Base-by-base conservation (phyloP, 345 rosid genomes). In the Linum usitatissimum region DNA sequence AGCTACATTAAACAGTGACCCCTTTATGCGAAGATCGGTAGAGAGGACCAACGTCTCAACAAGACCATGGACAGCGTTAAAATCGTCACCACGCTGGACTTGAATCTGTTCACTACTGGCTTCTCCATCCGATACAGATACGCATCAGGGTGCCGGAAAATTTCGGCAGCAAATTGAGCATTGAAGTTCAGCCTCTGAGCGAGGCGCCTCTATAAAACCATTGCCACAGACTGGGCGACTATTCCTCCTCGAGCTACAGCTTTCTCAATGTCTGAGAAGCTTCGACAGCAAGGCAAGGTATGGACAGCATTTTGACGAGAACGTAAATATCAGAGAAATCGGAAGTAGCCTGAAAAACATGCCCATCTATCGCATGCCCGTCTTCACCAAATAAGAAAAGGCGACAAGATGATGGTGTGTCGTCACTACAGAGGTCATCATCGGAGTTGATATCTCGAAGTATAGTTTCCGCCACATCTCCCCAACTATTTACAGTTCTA, bases 41-140 rank as follows among this genome's bases (percentile, higher is more conserved):
- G 96, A 84, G 67, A 81, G 83, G 30, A 86, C 77, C 81, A 94
- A 77, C 39, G 92, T 82, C 87, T 94, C 99, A 9, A 88, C 99
- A 68, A 94, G 97, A 76, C 87, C 83, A 69, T 88, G 91, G 70
- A 90, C 67, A 58, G 78, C 79, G 67, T 81, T 73, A 66, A 88
- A 88, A 78, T 94, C 99, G 71, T 80, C 86, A 12, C 68, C 86
- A 12, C 68, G 75, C 68, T 81, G 90, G 64, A 73, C 78, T 62
- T 76, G 76, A 61, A 75, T 76, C 68, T 90, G 93, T 64, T 86
- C 84, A 70, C 63, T 65, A 70, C 63, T 65, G 64, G 82, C 77
- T 67, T 86, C 96, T 64, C 77, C 93, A 74, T 82, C 96, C 15
- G 65, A 59, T 30, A 75, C 70, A 40, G 48, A 23, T 23, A 34